Base-by-base conservation (phyloP, 129 eudicot species). In the Centaurea solstitialis region DNA sequence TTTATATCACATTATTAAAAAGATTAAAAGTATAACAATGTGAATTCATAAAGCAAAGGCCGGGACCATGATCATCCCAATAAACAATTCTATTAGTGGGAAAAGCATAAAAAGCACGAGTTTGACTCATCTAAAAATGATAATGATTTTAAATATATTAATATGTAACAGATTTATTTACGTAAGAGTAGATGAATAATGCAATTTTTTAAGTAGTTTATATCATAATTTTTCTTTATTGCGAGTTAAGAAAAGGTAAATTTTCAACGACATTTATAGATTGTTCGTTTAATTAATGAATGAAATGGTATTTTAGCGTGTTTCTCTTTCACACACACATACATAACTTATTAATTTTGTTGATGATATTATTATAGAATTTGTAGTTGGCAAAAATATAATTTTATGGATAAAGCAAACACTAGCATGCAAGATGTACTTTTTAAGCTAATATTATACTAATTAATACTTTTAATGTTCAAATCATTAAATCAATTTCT, bases 101-200 rank as follows among this genome's bases (percentile, higher is more conserved):
- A 70, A 79, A 79, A 39, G 77, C 20, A 70, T 35, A 79, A 11
- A 70, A 70, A 70, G 77, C 77, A 70, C 76, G 71, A 79, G 53
- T 70, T 79, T 79, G 77, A 79, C 83, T 70, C 59, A 35, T 57
- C 8, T 50, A 39, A 57, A 70, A 47, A 50, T 53, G 40, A 78
- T 13, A 50, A 69, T 38, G 37, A 11, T 43, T 75, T 18, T 4
- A 35, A 20, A 21, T 18, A 33, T 35, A 61, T 26, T 26, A n/a
- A 7, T 13, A 8, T 24, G 3, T 26, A 68, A 30, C 4, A 1
- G 17, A 5, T 30, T 30, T 13, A 30, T 47, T 47, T 47, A 47
- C n/a, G n/a, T 3, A 4, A 3, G 21, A 9, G 15, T 30, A 17
- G 39, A 45, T 69, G 3, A 35, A 35, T 13, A 47, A 47, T 47